phyloP scores from a whole-genome alignment of 2,329 filamentous ascomycete genomes.

The Colletotrichum sp. region DNA sequence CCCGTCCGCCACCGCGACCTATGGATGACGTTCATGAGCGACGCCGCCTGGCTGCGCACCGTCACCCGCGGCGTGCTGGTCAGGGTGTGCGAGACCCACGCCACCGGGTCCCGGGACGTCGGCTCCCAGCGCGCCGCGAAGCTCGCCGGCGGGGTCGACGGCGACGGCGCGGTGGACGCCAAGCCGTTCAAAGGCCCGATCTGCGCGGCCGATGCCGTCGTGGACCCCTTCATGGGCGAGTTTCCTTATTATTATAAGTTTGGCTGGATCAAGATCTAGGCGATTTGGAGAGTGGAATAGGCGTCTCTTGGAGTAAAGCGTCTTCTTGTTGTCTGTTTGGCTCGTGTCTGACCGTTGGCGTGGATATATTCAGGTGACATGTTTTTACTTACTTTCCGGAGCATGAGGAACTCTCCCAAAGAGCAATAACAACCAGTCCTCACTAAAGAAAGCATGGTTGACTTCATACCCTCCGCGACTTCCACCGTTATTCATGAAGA shows the following conservation, averaged over 20 bases:
- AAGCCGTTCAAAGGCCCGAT: not conserved
- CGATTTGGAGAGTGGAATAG: too few relatives aligned
- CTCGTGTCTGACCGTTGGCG: fast-evolving
- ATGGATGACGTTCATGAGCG: not conserved
- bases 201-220: not conserved
- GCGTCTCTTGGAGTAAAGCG: too few relatives aligned
- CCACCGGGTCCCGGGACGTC: too few relatives aligned
- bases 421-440: not conserved
- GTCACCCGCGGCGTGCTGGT: too few relatives aligned
- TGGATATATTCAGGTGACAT: fast-evolving
- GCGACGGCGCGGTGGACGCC: too few relatives aligned
- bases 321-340: not conserved
- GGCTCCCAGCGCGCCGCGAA: too few relatives aligned
- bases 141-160: too few relatives aligned
- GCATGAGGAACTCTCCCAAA: fast-evolving
- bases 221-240: too few relatives aligned
- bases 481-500: not conserved
- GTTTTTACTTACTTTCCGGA: not conserved
- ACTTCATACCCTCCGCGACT: not conserved
- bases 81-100: too few relatives aligned
- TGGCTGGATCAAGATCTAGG: not conserved
- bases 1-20: not conserved
- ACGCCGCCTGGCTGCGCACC: too few relatives aligned
- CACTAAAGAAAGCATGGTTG: too few relatives aligned
- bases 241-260: not conserved